Evolutionary conservation across 371 early-diverging fungal species (phyloP), one percentile per base, ranked within the genome.

Genomic region (Actinomortierella wolfii): DNA sequence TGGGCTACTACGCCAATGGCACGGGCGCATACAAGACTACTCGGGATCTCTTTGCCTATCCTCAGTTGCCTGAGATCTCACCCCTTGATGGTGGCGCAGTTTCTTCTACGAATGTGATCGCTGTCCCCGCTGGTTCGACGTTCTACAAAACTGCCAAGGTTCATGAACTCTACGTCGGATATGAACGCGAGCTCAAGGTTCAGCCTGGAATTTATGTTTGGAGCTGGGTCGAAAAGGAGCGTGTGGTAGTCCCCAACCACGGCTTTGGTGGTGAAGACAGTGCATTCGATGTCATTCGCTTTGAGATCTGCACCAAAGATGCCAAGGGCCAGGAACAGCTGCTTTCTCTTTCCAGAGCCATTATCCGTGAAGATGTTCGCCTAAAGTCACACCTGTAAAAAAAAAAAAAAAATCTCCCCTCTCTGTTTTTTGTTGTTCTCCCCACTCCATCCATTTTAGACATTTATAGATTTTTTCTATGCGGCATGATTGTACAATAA

Each of bases 221-320:
- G 71, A 71, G 71, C 28, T 71, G 71, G 71, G 71, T 71, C 4
- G 71, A 71, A 56, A 52, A 41, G 20, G 58, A 51, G 9, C 57
- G 52, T 41, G 57, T 59, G 20, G 34, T 34, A 4, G 34, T 34
- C 34, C 34, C 34, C 11, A 34, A 34, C 34, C 34, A 34, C 34
- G 34, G 34, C 4, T 34, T 34, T 34, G 34, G 34, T 34, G 34
- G 34, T 11, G 43, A 53, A n/a, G 8, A 57, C 1, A 59, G 20
- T 7, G 21, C 39, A 2, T 54, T 61, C 15, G 71, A 71, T 18
- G 57, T 60, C 7, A 42, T 65, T 20, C 52, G 45, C 29, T 71
- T 71, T 29, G 71, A 71, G 56, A 61, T 71, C 26, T 71, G 71
- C 26, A 48, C 58, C 1, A 42, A 28, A 18, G 52, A 51, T 21